Percentiles rank a stretch among this genome's conserved stretches.
phyloP scores from a whole-genome alignment of 1,284 basidiomycete genomes.

The Gomphus bonarii region DNA sequence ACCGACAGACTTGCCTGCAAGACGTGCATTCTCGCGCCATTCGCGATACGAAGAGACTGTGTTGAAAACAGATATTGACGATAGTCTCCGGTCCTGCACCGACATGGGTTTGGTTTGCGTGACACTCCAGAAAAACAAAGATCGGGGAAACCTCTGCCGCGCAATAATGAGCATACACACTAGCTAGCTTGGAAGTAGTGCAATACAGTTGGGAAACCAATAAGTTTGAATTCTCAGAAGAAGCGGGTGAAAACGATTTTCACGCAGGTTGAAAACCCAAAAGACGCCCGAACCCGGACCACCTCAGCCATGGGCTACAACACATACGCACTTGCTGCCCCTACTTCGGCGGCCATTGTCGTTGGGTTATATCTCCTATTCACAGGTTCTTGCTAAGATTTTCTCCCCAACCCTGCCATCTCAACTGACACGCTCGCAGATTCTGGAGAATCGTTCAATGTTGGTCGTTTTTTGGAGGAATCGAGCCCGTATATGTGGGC shows the following conservation, averaged over 20 bases:
- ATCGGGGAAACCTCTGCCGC: not conserved
- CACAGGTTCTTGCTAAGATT: constrained; percentile 47
- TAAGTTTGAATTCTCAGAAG: not conserved
- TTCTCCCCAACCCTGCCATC: not conserved
- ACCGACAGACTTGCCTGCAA: constrained; percentile 63
- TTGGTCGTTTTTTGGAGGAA: constrained; percentile 87
- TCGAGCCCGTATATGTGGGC: constrained; percentile 93
- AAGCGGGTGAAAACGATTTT: not conserved
- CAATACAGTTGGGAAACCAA: not conserved
- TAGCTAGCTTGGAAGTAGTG: not conserved
- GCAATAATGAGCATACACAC: not conserved
- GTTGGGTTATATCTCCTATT: constrained; percentile 81
- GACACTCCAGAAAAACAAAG: not conserved
- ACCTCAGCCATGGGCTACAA: constrained; percentile 31
- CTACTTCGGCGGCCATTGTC: constrained; percentile 50
- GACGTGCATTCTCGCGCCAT: constrained; percentile 67
- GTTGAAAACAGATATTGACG: constrained; percentile 68
- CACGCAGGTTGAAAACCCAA: not conserved
- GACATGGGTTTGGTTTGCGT: not conserved
- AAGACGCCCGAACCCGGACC: not conserved
- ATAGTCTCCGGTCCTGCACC: constrained; percentile 14
- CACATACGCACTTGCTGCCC: constrained; percentile 52
- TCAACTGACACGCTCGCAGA: constrained; percentile 30
- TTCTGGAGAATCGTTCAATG: constrained; percentile 85
- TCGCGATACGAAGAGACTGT: constrained; percentile 59